Conservation (phyloP, 1,139 yeast genomes). For the Candida tropicalis region DNA sequence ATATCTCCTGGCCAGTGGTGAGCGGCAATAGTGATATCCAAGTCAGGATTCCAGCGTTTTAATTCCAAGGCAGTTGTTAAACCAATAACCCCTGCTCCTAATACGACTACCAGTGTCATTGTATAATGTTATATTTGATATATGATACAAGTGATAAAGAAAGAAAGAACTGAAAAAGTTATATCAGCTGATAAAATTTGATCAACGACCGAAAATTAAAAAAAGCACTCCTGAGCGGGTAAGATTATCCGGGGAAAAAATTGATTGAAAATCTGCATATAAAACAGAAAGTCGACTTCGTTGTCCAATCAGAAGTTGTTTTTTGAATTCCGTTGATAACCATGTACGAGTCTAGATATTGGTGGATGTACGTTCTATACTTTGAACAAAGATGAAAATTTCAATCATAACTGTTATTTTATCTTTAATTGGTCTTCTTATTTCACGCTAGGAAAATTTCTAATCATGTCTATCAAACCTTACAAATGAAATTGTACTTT, state of each 20-base stretch:
- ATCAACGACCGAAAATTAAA: neutral
- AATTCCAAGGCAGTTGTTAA: slow-evolving; percentile 41
- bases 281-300: neutral
- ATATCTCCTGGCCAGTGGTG: slow-evolving; percentile 44
- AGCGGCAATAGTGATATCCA: slow-evolving; percentile 33
- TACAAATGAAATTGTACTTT: too few species aligned
- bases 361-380: too few species aligned
- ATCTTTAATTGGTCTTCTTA: too few species aligned
- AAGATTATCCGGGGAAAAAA: neutral
- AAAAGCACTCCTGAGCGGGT: neutral
- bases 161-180: neutral
- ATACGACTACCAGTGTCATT: slow-evolving; percentile 24
- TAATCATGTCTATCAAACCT: too few species aligned
- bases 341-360: too few species aligned
- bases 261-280: neutral
- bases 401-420: too few species aligned
- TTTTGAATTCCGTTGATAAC: too few species aligned
- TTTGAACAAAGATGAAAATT: too few species aligned
- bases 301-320: neutral
- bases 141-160: neutral
- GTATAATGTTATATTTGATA: neutral
- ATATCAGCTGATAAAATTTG: neutral
- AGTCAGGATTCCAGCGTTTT: slow-evolving; percentile 22
- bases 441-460: too few species aligned
- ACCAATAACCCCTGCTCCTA: slow-evolving; percentile 48